Evolutionary conservation across 2,329 filamentous ascomycete genomes (phyloP).

Genomic region (Metarhizium humberi): DNA sequence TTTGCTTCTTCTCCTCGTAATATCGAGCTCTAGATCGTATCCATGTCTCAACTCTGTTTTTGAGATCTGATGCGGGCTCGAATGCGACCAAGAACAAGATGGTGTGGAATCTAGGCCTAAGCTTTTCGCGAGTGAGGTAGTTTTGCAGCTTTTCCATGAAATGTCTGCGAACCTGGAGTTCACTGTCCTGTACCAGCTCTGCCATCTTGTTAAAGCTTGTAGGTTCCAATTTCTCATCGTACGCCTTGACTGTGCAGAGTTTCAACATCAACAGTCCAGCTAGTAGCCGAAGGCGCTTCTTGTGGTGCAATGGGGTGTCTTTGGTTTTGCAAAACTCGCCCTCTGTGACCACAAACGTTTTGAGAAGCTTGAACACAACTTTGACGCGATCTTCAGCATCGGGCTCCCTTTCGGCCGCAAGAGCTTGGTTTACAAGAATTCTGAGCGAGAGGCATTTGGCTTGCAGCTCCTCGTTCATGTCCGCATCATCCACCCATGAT

Average conservation of each 20-base stretch:
- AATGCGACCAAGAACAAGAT: conserved; percentile 87
- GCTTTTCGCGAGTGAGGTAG: conserved; percentile 65
- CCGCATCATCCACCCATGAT: conserved; percentile 58
- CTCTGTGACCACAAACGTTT: conserved; percentile 61
- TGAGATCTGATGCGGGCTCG: conserved; percentile 69
- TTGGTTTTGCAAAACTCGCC: conserved; percentile 72
- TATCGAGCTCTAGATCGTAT: conserved; percentile 68
- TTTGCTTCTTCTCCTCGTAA: conserved; percentile 48
- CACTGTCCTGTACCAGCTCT: conserved; percentile 69
- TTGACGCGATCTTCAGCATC: conserved; percentile 50
- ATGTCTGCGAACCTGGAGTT: conserved; percentile 61
- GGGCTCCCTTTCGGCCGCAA: conserved; percentile 44
- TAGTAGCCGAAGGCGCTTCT: conserved; percentile 68
- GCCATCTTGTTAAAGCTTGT: conserved; percentile 74
- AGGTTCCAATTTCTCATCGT: conserved; percentile 67
- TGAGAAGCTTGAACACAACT: conserved; percentile 70
- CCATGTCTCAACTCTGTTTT: conserved; percentile 75
- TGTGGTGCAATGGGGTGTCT: conserved; percentile 69
- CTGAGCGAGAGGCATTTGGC: conserved; percentile 79
- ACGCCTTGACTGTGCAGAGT: conserved; percentile 64
- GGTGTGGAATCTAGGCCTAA: conserved; percentile 74
- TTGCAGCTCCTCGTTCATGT: conserved; percentile 69
- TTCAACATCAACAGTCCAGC: conserved; percentile 79
- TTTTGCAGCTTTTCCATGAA: conserved; percentile 87
- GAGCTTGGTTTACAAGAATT: conserved; percentile 76